Conservation (phyloP, 306 rosid species). For the Rosa rugosa region DNA sequence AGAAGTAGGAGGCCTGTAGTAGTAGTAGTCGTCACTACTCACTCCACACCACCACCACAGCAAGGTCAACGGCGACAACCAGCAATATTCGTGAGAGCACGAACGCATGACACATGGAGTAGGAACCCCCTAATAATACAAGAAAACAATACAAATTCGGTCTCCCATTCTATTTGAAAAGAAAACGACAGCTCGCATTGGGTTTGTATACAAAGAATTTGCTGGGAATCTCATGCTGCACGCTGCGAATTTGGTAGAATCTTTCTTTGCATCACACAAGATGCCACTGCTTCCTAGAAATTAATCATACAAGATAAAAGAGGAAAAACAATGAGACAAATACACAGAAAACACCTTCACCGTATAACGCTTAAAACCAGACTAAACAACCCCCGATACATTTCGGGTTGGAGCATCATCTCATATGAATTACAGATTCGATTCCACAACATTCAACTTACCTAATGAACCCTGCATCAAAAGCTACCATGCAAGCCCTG, state of each 20-base stretch:
- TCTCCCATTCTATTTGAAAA: not conserved
- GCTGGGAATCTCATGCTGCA: conserved; percentile 17
- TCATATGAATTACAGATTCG: too few relatives aligned
- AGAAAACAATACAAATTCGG: not conserved
- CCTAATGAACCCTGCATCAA: too few relatives aligned
- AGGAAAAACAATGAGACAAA: not conserved
- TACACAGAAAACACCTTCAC: not conserved
- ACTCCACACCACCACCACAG: conserved; percentile 11
- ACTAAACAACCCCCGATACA: not conserved
- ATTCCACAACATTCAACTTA: too few relatives aligned
- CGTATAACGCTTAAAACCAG: not conserved
- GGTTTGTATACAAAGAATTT: conserved; percentile 3
- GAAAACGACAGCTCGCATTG: conserved; percentile 5
- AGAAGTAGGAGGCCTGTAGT: conserved; percentile 7
- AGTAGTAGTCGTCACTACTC: conserved; percentile 18
- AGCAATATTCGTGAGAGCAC: conserved; percentile 33
- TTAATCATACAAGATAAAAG: not conserved
- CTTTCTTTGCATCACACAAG: not conserved
- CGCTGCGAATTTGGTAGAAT: conserved; percentile 22
- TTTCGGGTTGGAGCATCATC: not conserved
- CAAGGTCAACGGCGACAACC: conserved; percentile 15
- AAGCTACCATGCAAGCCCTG: not conserved
- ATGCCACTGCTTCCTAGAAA: not conserved
- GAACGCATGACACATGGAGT: conserved; percentile 35
- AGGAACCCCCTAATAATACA: not conserved